phyloP scores from a whole-genome alignment of 768 basidiomycete species.

The Serendipita sp. region DNA sequence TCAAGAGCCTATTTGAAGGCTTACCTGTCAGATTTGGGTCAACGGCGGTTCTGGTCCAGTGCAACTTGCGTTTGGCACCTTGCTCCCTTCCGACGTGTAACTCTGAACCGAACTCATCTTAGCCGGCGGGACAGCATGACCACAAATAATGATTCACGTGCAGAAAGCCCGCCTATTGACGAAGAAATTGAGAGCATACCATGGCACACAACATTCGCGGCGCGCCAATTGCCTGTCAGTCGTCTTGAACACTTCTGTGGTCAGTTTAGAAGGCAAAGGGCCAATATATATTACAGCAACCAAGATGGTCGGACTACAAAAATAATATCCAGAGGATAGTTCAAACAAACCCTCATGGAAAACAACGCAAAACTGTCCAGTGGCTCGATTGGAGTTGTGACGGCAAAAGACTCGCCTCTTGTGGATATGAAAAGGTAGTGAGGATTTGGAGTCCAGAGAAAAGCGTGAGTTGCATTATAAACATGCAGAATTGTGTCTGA shows the following conservation, averaged over 20 bases:
- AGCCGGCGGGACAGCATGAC: neutral
- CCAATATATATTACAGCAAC: constrained; percentile 4
- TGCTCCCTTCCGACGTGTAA: neutral
- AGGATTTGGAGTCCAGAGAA: constrained; percentile 68
- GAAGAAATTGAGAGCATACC: neutral
- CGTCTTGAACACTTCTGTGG: neutral
- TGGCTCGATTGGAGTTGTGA: constrained; percentile 64
- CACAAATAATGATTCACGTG: neutral
- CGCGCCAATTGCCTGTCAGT: constrained; percentile 1
- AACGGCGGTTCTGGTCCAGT: no score
- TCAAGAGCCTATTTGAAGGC: no score
- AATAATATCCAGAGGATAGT: neutral
- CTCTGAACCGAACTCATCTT: neutral
- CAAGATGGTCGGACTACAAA: neutral
- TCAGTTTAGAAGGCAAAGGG: neutral
- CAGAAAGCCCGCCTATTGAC: neutral
- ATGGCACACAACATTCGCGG: neutral
- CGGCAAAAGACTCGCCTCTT: constrained; percentile 64
- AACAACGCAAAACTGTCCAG: neutral
- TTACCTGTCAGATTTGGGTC: no score
- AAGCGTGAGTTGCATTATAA: constrained; percentile 28
- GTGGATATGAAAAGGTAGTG: constrained; percentile 62
- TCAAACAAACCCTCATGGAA: neutral
- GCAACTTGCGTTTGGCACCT: no score
- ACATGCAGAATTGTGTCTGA: neutral